Conservation (phyloP, 2,329 filamentous ascomycete species). For the Colletotrichum sp. region DNA sequence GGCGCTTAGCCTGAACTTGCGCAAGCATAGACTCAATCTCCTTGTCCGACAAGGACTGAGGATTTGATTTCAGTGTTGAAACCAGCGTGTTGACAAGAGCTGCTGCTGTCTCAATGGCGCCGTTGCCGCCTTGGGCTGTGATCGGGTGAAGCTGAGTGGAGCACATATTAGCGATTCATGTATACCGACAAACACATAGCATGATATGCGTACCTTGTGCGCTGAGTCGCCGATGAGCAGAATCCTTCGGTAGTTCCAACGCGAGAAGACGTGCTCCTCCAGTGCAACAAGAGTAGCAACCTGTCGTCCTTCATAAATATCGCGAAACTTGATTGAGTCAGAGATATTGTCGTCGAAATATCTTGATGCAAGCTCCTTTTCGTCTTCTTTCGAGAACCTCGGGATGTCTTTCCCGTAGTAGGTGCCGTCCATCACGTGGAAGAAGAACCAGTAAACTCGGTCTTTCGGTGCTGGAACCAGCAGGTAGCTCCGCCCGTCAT, state of each 20-base stretch:
- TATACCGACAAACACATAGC: not conserved
- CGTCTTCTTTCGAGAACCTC: constrained; percentile 34
- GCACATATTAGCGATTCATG: not conserved
- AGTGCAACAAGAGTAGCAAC: constrained; percentile 27
- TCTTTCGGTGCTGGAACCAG: constrained; percentile 22
- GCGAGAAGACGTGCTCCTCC: constrained; percentile 37
- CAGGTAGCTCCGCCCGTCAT: not conserved
- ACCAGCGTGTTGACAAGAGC: constrained; percentile 20
- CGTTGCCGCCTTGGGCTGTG: constrained; percentile 26
- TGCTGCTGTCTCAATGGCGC: constrained; percentile 26
- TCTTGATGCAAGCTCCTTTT: constrained; percentile 27
- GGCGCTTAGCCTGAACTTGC: not conserved
- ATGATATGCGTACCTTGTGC: constrained; percentile 38
- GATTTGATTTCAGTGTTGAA: not conserved
- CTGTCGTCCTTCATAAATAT: constrained; percentile 31
- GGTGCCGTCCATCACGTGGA: constrained; percentile 30
- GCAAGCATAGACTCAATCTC: not conserved
- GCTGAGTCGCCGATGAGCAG: constrained; percentile 45
- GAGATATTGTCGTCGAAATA: constrained; percentile 24
- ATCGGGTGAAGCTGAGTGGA: constrained; percentile 24
- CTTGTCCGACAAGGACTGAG: not conserved
- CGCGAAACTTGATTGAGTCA: constrained; percentile 29
- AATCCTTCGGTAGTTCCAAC: constrained; percentile 42
- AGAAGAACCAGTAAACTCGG: constrained; percentile 40
- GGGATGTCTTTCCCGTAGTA: constrained; percentile 34